These are phyloP conservation scores for Ajuga reptans DNA, from an alignment of 305 asterid genomes.

Conservation along the genomic window DNA sequence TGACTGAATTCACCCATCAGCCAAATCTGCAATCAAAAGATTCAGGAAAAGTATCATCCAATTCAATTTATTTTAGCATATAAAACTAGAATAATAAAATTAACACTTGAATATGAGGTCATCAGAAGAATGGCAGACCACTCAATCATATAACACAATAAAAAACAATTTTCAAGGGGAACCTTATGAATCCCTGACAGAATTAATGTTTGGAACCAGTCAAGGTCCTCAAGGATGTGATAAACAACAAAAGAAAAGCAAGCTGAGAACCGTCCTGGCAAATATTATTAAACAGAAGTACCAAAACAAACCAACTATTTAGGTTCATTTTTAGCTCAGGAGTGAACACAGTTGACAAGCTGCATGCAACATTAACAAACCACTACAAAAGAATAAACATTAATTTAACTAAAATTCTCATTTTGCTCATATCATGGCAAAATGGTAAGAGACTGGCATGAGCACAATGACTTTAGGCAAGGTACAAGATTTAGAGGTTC, in stretches of 20 bases:
- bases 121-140: slow-evolving; percentile 8
- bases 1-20: slow-evolving; percentile 75
- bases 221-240: not conserved
- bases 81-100: slow-evolving; percentile 10
- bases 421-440: not conserved
- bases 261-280: not conserved
- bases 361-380: not conserved
- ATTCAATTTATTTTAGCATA: not conserved
- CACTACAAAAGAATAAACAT: not conserved
- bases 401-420: not conserved
- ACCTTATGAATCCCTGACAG: not conserved
- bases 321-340: not conserved
- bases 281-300: no score
- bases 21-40: slow-evolving; percentile 56
- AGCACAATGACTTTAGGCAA: not conserved
- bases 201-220: slow-evolving; percentile 2
- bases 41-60: not conserved
- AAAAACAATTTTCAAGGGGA: slow-evolving; percentile 10
- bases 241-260: not conserved
- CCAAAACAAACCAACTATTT: no score
- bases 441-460: not conserved
- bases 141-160: not conserved
- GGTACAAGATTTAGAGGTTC: not conserved
- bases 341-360: not conserved
- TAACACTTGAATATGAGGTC: not conserved